phyloP scores from a whole-genome alignment of 768 basidiomycete species.

The Tubosaeta brunneosetosa region DNA sequence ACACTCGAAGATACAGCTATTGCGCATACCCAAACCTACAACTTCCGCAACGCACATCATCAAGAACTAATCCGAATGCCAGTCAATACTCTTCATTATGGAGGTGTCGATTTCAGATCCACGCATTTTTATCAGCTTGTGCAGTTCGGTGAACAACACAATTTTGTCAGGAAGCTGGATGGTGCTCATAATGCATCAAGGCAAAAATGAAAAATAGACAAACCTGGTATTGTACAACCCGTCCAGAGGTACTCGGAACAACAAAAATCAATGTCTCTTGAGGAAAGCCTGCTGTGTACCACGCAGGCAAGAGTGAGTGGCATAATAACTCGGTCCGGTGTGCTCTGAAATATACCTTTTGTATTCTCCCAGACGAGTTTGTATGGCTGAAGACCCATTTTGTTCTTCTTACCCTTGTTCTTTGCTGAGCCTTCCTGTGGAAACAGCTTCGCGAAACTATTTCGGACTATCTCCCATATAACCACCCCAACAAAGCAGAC shows the following conservation, averaged over 20 bases:
- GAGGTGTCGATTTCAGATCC: constrained; percentile 11
- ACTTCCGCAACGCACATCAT: neutral
- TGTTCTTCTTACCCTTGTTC: constrained; percentile 4
- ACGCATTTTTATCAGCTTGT: constrained; percentile 21
- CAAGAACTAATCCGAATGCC: constrained; percentile 1
- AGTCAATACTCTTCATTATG: constrained; percentile 3
- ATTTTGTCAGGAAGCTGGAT: constrained; percentile 43
- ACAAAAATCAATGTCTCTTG: constrained; percentile 70
- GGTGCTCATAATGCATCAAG: neutral
- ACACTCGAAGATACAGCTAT: neutral
- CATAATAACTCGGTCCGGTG: neutral
- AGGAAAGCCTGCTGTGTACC: neutral
- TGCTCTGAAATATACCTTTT: constrained; percentile 3
- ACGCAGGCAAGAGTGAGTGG: neutral
- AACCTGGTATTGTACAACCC: constrained; percentile 70
- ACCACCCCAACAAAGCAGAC: constrained; percentile 77
- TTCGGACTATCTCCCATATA: constrained; percentile 48
- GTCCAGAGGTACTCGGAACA: constrained; percentile 71
- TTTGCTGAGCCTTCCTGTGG: neutral
- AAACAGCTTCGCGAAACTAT: constrained; percentile 30
- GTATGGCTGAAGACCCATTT: constrained; percentile 22
- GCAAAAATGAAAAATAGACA: constrained; percentile 10
- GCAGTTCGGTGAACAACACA: constrained; percentile 36
- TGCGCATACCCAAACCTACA: no score
- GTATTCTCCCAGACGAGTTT: constrained; percentile 14